These are phyloP conservation scores for Carex arenaria DNA, from an alignment of 202 grass and related monocot genomes.

Conservation along the genomic window DNA sequence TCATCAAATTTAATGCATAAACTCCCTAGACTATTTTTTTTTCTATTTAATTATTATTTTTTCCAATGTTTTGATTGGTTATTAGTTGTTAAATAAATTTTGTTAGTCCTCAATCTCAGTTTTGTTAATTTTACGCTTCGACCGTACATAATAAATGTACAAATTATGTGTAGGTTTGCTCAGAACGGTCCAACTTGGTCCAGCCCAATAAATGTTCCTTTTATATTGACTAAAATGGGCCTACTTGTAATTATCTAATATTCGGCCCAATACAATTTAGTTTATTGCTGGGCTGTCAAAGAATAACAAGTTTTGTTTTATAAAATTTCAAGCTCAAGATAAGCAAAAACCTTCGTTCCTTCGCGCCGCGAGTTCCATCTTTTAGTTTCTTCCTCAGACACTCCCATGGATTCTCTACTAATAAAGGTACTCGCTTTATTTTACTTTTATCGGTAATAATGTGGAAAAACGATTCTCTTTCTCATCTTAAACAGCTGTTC, in stretches of 20 bases:
- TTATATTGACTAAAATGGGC: too few species aligned
- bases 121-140: too few species aligned
- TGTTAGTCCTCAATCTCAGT: too few species aligned
- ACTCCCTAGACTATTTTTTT: too few species aligned
- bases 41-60: too few species aligned
- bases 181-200: not conserved
- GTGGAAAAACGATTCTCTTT: not conserved
- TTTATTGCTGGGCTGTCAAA: not conserved
- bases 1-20: too few species aligned
- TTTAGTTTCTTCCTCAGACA: not conserved
- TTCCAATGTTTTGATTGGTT: too few species aligned
- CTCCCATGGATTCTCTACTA: slow-evolving; percentile 16
- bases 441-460: not conserved
- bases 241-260: too few species aligned
- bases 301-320: not conserved
- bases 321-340: not conserved
- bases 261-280: not conserved
- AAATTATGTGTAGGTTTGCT: not conserved
- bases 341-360: not conserved
- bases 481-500: not conserved
- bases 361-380: not conserved
- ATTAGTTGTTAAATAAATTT: too few species aligned
- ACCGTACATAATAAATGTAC: not conserved
- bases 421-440: not conserved
- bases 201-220: not conserved